These are phyloP conservation scores for Xylaria sp. DNA, from an alignment of 2,329 filamentous ascomycete genomes.

Conservation along the genomic window DNA sequence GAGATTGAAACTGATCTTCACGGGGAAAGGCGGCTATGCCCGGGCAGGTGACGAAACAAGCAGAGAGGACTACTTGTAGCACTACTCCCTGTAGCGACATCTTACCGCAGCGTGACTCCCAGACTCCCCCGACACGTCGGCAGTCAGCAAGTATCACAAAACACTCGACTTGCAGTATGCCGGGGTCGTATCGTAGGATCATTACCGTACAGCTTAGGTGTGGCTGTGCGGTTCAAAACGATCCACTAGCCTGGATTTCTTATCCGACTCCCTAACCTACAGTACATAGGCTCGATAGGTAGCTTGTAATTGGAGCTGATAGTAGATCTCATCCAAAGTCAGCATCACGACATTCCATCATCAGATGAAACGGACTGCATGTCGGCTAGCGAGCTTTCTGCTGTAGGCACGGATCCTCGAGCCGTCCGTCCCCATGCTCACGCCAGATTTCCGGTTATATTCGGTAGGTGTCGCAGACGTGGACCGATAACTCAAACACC, in stretches of 20 bases:
- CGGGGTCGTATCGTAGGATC: slow-evolving; percentile 8
- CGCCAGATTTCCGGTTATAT: neutral
- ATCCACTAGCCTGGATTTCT: neutral
- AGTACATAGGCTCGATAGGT: too few species aligned
- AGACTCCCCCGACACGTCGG: slow-evolving; percentile 17
- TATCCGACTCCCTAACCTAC: neutral
- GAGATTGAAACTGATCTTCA: slow-evolving; percentile 9
- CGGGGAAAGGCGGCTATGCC: slow-evolving; percentile 4
- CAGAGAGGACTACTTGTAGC: neutral
- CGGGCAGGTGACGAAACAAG: slow-evolving; percentile 19
- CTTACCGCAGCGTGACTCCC: slow-evolving; percentile 18
- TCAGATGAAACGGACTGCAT: neutral
- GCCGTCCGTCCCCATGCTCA: neutral
- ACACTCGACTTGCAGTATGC: neutral
- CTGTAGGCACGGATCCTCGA: neutral
- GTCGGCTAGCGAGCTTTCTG: neutral
- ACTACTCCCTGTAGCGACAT: slow-evolving; percentile 11
- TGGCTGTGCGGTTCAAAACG: slow-evolving; percentile 7
- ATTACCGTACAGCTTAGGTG: neutral
- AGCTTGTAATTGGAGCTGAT: neutral
- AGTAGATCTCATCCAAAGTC: slow-evolving; percentile 8
- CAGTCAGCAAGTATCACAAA: neutral
- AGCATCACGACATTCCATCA: slow-evolving; percentile 1
- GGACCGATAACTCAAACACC: neutral
- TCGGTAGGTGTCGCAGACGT: neutral